Base-by-base conservation (phyloP, 495 filamentous ascomycete species). In the Tuber borchii region DNA sequence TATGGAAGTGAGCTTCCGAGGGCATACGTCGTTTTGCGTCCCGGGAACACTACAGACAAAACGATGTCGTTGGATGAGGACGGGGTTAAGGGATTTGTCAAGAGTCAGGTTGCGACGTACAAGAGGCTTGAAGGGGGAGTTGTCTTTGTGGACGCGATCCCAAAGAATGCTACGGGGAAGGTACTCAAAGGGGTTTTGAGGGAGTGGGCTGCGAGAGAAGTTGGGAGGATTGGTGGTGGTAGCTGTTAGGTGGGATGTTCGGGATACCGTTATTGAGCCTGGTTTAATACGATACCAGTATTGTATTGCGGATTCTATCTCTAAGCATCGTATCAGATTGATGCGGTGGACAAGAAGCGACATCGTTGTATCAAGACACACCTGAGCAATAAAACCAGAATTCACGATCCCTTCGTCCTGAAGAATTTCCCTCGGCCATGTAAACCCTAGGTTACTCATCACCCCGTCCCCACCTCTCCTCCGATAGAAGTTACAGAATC, bases 91-190 rank as follows among this genome's bases (percentile, higher is more conserved):
- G 80, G 78, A 10, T 90, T 74, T 70, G 76, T 79, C 70, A 70
- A 73, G 7, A 42, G 71, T 46, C 76, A 75, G 84, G 83, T 91
- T 43, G 87, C 89, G 20, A 85, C 84, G 40, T 88, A 87, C 80
- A 93, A 93, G 83, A 85, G 86, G 76, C 84, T 91, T 73, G 88
- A 88, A n/a, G 88, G 88, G 14, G 90, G 90, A 17, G 87, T 92
- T 2, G 81, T 86, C 9, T 92, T 91, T 81, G 76, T 89, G 37
- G 87, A 90, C 56, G 81, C 81, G 8, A 89, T 93, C 68, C 91
- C 91, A 0, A 90, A 90, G 84, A 91, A 88, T 78, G 86, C 89
- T 8, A 87, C 86, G 10, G 90, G 90, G 34, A 92, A 92, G 85
- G 88, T 90, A 73, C 75, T 89, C 77, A 85, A 88, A 68, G 85